Evolutionary conservation across 2,329 filamentous ascomycete species (phyloP), one percentile per base, ranked within the genome.

Genomic region (Pseudogymnoascus destructans): DNA sequence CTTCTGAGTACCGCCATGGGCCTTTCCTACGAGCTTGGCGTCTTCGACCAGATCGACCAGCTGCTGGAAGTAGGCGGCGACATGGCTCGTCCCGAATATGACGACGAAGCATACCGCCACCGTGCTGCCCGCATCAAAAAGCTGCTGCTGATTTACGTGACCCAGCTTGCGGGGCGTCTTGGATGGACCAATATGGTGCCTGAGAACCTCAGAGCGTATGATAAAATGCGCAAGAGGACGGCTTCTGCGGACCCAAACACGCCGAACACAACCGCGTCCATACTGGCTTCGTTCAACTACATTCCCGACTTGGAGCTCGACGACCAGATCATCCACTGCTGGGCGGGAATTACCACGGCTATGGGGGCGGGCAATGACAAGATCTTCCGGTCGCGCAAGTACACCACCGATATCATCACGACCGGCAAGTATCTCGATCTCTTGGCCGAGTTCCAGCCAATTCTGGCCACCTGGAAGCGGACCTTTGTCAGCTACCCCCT

Each of bases 121-220:
- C 81, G 91, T 46, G 87, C 87, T 40, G 80, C 81, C 64, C 87
- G 92, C 61, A 87, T 96, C 66, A 90, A 92, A 66, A 82, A 91
- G 38, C 75, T 97, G 5, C 80, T 98, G 6, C 77, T 95, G 59
- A 89, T 96, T 60, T 97, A 97, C 69, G 82, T 95, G 38, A 92
- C 89, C 1, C 91, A 97, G 71, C 85, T 95, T n/a, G 92, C 90
- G 61, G 93, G 92, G 15, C 84, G 93, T 15, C 79, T 98, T 9
- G 91, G 90, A 1, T 88, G 95, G 76, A 95, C 90, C 0, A 95
- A 89, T 57, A 95, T 96, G 89, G 85, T 95, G 1, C 90, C 91
- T 2, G 81, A 84, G 65, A 77, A 78, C 64, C 72, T 85, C 13
- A 75, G 81, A 42, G 77, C 75, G 66, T 77, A 74, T 38, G 81